These are phyloP conservation scores for Aspergillus hancockii DNA, from an alignment of 495 filamentous ascomycete species.

Conservation along the genomic window DNA sequence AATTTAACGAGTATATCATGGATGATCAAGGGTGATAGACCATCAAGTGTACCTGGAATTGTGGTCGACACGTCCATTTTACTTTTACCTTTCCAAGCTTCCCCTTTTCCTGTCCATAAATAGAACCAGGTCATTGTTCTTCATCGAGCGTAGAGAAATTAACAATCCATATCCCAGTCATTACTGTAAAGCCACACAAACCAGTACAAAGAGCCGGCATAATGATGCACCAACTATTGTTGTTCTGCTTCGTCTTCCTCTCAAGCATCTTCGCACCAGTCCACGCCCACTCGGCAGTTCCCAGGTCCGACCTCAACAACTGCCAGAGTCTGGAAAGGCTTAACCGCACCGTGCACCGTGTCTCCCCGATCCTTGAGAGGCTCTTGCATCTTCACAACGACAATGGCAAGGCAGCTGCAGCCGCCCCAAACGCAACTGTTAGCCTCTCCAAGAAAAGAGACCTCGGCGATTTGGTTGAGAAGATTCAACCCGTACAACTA, in stretches of 20 bases:
- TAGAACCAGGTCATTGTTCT: neutral
- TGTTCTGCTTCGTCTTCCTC: conserved; percentile 1
- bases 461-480: neutral
- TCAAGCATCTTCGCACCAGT: neutral
- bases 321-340: conserved; percentile 5
- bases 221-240: neutral
- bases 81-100: neutral
- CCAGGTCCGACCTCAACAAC: neutral
- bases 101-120: neutral
- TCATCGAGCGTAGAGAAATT: neutral
- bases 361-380: conserved; percentile 3
- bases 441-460: neutral
- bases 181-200: neutral
- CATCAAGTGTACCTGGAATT: neutral
- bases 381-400: neutral
- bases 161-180: neutral
- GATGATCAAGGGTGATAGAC: neutral
- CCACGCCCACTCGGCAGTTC: neutral
- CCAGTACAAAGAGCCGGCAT: neutral
- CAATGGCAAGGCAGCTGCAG: neutral
- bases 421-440: neutral
- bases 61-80: neutral
- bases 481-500: neutral
- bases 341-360: conserved; percentile 2
- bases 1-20: neutral